Evolutionary conservation across 129 eudicot species (phyloP).

Genomic region (Centrapalus pauciflorus): DNA sequence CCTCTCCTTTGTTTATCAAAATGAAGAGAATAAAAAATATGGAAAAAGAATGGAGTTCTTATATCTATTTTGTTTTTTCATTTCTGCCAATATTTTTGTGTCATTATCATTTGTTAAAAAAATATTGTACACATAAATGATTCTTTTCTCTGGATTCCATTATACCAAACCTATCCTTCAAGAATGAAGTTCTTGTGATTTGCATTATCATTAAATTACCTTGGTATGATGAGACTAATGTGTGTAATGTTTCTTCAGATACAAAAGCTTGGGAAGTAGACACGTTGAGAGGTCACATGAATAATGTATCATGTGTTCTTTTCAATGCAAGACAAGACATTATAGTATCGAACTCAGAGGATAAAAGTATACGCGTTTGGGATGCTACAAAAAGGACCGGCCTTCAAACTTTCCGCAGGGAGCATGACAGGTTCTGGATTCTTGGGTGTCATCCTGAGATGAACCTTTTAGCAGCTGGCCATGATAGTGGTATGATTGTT

Average conservation of each 20-base stretch:
- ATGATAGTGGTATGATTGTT: conserved; percentile 70
- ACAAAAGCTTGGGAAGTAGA: conserved; percentile 90
- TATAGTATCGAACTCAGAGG: conserved; percentile 51
- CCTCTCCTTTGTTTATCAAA: too few species aligned
- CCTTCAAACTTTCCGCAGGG: conserved; percentile 50
- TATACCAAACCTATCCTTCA: too few species aligned
- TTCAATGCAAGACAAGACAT: conserved; percentile 46
- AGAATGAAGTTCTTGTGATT: conserved; percentile 50
- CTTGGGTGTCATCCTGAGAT: conserved; percentile 49
- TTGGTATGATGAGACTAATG: too few species aligned
- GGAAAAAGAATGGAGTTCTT: too few species aligned
- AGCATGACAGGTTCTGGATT: conserved; percentile 55
- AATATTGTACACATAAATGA: too few species aligned
- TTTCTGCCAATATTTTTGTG: too few species aligned
- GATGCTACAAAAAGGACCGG: conserved; percentile 51
- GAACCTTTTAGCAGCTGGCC: conserved; percentile 53
- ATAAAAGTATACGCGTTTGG: conserved; percentile 54
- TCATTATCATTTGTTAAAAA: too few species aligned
- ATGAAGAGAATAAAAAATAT: too few species aligned
- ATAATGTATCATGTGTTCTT: conserved; percentile 71
- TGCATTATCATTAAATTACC: conserved; percentile 16
- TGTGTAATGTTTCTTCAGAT: too few species aligned
- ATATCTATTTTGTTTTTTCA: too few species aligned
- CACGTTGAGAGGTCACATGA: conserved; percentile 82
- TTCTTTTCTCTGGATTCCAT: too few species aligned